A percentile compares a stretch with the other conserved stretches of the same genome.
Evolutionary conservation across 108 stramenopile species (phyloP).

Genomic region (Mayamaea pseudoterrestris): DNA sequence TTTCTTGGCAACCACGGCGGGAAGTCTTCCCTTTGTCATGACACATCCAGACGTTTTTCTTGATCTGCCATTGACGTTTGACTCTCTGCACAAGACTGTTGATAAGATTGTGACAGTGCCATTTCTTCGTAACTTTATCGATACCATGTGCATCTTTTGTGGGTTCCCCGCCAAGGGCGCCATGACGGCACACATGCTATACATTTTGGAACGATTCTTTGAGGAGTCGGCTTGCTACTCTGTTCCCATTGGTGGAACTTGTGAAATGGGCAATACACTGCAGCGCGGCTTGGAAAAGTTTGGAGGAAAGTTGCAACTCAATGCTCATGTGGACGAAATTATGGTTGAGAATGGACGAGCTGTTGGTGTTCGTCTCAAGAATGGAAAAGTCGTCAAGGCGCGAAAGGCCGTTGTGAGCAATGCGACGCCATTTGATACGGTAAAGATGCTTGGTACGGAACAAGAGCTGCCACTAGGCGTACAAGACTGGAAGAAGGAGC

Average conservation of each 20-base stretch:
- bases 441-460: constrained; percentile 53
- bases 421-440: constrained; percentile 89
- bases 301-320: constrained; percentile 76
- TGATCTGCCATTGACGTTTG: constrained; percentile 80
- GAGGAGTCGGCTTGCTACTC: constrained; percentile 74
- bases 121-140: constrained; percentile 84
- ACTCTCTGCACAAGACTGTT: constrained; percentile 78
- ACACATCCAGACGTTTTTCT: constrained; percentile 83
- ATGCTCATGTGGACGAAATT: constrained; percentile 87
- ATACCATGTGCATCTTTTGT: constrained; percentile 91
- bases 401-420: constrained; percentile 88
- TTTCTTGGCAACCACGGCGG: constrained; percentile 84
- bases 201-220: constrained; percentile 86
- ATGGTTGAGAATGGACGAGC: constrained; percentile 82
- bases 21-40: constrained; percentile 69
- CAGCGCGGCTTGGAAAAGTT: constrained; percentile 73
- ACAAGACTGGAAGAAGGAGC: constrained; percentile 56
- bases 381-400: constrained; percentile 79
- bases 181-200: constrained; percentile 85
- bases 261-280: constrained; percentile 66
- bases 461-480: constrained; percentile 43
- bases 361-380: constrained; percentile 77
- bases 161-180: constrained; percentile 92
- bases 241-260: constrained; percentile 84
- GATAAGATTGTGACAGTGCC: constrained; percentile 85